Evolutionary conservation across 768 basidiomycete genomes (phyloP).

Genomic region (Lanmaoa pseudosensibilis): DNA sequence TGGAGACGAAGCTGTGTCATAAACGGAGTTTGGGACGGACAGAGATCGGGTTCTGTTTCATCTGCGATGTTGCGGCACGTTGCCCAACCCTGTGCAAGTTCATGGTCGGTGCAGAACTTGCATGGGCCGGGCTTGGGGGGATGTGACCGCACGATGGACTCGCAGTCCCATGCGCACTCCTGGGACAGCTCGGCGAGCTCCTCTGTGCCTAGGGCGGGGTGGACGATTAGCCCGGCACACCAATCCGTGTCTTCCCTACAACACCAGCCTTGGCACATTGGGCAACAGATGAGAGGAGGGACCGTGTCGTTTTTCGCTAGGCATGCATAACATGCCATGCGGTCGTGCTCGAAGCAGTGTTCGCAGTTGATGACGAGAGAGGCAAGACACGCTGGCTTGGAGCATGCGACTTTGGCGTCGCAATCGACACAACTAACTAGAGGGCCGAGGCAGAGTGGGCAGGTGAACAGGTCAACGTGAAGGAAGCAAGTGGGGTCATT

Average conservation of each 20-base stretch:
- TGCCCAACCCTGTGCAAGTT: neutral
- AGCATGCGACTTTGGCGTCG: slow-evolving; percentile 6
- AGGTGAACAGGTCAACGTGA: slow-evolving; percentile 12
- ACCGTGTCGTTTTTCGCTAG: neutral
- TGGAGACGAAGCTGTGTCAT: neutral
- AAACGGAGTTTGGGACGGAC: slow-evolving; percentile 7
- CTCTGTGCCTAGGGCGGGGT: slow-evolving; percentile 9
- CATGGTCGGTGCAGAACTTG: neutral
- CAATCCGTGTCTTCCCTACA: slow-evolving; percentile 15
- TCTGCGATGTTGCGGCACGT: neutral
- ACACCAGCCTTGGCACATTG: slow-evolving; percentile 6
- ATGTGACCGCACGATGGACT: slow-evolving; percentile 18
- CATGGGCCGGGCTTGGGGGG: slow-evolving; percentile 13
- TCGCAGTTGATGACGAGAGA: neutral
- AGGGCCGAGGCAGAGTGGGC: slow-evolving; percentile 4
- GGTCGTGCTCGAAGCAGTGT: slow-evolving; percentile 1
- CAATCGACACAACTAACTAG: slow-evolving; percentile 10
- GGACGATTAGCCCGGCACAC: slow-evolving; percentile 15
- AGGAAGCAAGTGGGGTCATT: slow-evolving; percentile 3
- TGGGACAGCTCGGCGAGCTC: slow-evolving; percentile 1
- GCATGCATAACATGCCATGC: slow-evolving; percentile 9
- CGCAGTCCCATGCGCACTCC: slow-evolving; percentile 3
- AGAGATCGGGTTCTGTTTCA: neutral
- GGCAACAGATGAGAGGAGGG: slow-evolving; percentile 8
- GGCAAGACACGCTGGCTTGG: neutral